phyloP scores from a whole-genome alignment of 2,329 filamentous ascomycete species.

The Leptographium procerum region DNA sequence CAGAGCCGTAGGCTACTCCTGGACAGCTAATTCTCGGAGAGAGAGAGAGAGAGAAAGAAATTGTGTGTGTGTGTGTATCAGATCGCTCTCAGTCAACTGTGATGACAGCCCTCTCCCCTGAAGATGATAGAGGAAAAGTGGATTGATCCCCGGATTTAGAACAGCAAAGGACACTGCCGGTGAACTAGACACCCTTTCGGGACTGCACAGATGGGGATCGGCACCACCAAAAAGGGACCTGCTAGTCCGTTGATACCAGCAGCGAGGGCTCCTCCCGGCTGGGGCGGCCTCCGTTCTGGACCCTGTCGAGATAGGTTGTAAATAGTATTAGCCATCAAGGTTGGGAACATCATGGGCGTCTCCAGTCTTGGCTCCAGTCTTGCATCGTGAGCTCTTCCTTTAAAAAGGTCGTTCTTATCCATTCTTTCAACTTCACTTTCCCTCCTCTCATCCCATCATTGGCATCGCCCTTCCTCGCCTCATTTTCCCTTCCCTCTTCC shows the following conservation, averaged over 20 bases:
- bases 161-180: background rate
- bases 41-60: too few species aligned
- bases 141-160: background rate
- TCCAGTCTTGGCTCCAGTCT: background rate
- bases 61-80: too few species aligned
- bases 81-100: too few species aligned
- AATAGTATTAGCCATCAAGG: background rate
- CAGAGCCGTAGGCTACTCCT: too few species aligned
- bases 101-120: too few species aligned
- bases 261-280: background rate
- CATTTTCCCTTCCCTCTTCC: background rate
- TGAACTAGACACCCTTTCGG: background rate
- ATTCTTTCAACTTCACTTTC: background rate
- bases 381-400: background rate
- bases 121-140: background rate
- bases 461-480: background rate
- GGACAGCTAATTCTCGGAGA: too few species aligned
- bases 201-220: background rate
- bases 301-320: background rate
- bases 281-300: background rate
- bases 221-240: background rate
- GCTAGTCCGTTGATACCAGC: too few species aligned
- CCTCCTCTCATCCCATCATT: background rate
- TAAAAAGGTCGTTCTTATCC: background rate
- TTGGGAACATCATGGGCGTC: background rate